A percentile compares a stretch with the other conserved stretches of the same genome.
Evolutionary conservation across 2,329 filamentous ascomycete genomes (phyloP).

Genomic region (Didymella arachidicola): DNA sequence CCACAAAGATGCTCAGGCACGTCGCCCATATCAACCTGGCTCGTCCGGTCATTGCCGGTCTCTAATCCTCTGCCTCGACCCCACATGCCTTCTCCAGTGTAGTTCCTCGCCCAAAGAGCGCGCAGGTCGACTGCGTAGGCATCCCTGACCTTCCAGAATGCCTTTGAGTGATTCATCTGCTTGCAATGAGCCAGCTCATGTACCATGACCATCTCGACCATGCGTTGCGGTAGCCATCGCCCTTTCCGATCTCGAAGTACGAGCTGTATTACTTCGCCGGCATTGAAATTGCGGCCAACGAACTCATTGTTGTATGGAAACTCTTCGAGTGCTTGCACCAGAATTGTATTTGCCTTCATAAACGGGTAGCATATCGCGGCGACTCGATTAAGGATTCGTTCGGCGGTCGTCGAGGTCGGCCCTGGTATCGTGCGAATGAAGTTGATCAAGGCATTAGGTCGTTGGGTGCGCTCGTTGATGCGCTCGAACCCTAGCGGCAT

Average conservation of each 20-base stretch:
- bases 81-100: conserved; percentile 86
- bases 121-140: conserved; percentile 75
- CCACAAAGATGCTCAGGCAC: conserved; percentile 74
- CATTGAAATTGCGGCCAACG: conserved; percentile 88
- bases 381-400: conserved; percentile 49
- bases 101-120: conserved; percentile 71
- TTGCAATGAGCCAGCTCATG: conserved; percentile 88
- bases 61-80: conserved; percentile 71
- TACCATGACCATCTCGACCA: conserved; percentile 96
- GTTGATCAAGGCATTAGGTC: conserved; percentile 79
- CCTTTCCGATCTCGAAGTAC: conserved; percentile 74
- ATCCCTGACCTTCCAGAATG: conserved; percentile 83
- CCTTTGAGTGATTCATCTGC: conserved; percentile 87
- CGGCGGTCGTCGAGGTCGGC: conserved; percentile 47
- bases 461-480: conserved; percentile 75
- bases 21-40: conserved; percentile 36
- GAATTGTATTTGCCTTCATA: conserved; percentile 57
- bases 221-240: conserved; percentile 79
- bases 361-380: conserved; percentile 76
- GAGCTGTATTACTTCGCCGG: conserved; percentile 84
- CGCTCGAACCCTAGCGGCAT: conserved; percentile 84
- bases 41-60: conserved; percentile 49
- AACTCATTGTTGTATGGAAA: conserved; percentile 84
- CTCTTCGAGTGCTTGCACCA: conserved; percentile 72
- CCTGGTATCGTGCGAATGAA: conserved; percentile 84